These are phyloP conservation scores for Trametes hirsuta DNA, from an alignment of 1,284 basidiomycete genomes.

Conservation along the genomic window DNA sequence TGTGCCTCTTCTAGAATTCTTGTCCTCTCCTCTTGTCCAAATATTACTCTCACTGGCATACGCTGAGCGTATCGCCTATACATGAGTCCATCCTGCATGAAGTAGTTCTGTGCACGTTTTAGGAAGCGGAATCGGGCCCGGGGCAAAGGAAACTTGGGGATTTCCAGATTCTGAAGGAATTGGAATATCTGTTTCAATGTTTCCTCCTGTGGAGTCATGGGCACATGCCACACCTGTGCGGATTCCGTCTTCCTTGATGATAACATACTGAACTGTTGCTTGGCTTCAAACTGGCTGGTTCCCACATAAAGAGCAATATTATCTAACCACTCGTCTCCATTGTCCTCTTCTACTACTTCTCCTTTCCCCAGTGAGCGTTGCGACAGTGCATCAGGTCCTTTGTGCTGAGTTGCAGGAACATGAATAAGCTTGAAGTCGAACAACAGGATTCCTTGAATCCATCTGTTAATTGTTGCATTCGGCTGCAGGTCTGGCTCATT, in stretches of 20 bases:
- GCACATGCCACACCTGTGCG: too few species aligned
- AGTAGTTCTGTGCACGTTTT: slow-evolving; percentile 12
- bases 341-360: slow-evolving; percentile 16
- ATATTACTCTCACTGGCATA: slow-evolving; percentile 20
- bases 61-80: slow-evolving; percentile 2
- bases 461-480: slow-evolving; percentile 42
- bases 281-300: neutral
- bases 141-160: neutral
- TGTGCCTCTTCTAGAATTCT: slow-evolving; percentile 18
- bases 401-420: slow-evolving; percentile 33
- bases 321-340: slow-evolving; percentile 33
- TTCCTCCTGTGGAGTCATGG: neutral
- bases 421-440: slow-evolving; percentile 43
- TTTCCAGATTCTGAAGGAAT: slow-evolving; percentile 1
- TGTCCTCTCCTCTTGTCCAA: neutral
- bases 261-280: too few species aligned
- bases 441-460: slow-evolving; percentile 41
- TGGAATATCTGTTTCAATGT: neutral
- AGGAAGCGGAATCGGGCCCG: slow-evolving; percentile 11
- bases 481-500: slow-evolving; percentile 41
- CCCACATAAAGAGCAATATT: slow-evolving; percentile 14
- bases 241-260: too few species aligned
- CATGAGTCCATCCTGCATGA: slow-evolving; percentile 2
- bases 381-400: slow-evolving; percentile 37
- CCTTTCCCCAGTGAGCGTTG: slow-evolving; percentile 25